Percentiles rank a stretch among this genome's conserved stretches.
Conservation (phyloP, 148 eudicot species). For the Bassia scoparia region DNA sequence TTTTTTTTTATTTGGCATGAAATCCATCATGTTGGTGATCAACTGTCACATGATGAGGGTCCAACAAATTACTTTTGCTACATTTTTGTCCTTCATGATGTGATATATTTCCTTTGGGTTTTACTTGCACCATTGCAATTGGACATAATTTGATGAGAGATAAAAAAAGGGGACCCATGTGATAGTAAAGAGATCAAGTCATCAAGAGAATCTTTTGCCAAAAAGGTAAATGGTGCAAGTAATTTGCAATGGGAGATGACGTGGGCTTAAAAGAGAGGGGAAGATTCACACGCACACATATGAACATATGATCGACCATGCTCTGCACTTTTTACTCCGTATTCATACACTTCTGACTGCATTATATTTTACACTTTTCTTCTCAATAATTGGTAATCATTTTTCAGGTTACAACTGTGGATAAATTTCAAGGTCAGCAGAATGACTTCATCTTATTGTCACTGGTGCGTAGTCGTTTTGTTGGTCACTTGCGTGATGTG, state of each 20-base stretch:
- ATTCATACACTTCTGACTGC: neutral
- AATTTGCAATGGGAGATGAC: too few species aligned
- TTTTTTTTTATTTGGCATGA: slow-evolving; percentile 2
- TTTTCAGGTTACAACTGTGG: slow-evolving; percentile 83
- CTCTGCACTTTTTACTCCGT: neutral
- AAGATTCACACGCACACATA: too few species aligned
- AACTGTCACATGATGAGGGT: neutral
- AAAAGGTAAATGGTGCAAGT: too few species aligned
- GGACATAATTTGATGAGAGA: too few species aligned
- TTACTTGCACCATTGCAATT: too few species aligned
- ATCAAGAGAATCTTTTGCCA: too few species aligned
- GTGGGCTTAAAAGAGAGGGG: too few species aligned
- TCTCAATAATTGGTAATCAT: neutral
- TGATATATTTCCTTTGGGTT: too few species aligned
- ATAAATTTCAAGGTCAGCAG: slow-evolving; percentile 99
- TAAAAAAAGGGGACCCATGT: too few species aligned
- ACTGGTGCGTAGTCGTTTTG: slow-evolving; percentile 92
- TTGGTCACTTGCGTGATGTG: slow-evolving; percentile 97
- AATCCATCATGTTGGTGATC: neutral
- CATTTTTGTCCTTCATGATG: neutral
- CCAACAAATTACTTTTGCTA: neutral
- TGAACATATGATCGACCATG: neutral
- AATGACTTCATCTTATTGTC: slow-evolving; percentile 85
- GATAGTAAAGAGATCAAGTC: too few species aligned
- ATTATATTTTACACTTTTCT: neutral